Base-by-base conservation (phyloP, 495 filamentous ascomycete species). In the Neurospora africana region DNA sequence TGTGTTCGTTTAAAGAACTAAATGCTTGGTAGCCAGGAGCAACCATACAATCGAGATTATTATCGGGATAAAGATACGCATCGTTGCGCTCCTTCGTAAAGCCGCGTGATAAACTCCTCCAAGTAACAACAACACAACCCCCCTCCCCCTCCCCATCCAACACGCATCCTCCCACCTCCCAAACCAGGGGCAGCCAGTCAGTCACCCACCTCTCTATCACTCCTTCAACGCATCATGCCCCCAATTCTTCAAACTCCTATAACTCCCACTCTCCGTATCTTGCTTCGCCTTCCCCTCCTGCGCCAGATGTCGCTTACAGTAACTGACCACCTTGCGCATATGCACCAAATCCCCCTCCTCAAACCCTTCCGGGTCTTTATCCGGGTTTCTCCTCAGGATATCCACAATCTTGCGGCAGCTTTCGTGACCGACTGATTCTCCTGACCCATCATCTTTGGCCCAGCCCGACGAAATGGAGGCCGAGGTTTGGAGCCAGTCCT, bases 361-460 rank as follows among this genome's bases (percentile, higher is more conserved):
- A 74, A 91, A 91, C 21, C 36, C 68, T 4, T 81, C 78, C 1
- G 84, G 84, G 37, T 87, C 81, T 72, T 86, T 88, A n/a, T 81
- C 77, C 0, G 88, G 87, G 71, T 91, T 90, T 70, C 86, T 85
- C 72, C 87, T 81, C 43, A 92, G 81, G 69, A 91, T 92, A 33
- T 86, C 77, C 36, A 91, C 86, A 69, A 91, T 91, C 74, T 87
- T 87, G 15, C 88, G 84, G 17, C 89, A 87, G 74, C 87, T 89
- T 73, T 89, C 88, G 74, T 91, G 89, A 13, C 88, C 90, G 72
- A 89, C 80, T 1, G 86, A 91, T 82, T 92, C 90, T 11, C 84
- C 85, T 27, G 81, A 83, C 2, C 85, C 87, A 72, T 89, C 87
- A 61, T 81, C 79, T 76, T 87, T 88, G 8, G 41, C 72, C 88